Base-by-base conservation (phyloP, 1,284 basidiomycete species). In the Xerocomus amazonicus region DNA sequence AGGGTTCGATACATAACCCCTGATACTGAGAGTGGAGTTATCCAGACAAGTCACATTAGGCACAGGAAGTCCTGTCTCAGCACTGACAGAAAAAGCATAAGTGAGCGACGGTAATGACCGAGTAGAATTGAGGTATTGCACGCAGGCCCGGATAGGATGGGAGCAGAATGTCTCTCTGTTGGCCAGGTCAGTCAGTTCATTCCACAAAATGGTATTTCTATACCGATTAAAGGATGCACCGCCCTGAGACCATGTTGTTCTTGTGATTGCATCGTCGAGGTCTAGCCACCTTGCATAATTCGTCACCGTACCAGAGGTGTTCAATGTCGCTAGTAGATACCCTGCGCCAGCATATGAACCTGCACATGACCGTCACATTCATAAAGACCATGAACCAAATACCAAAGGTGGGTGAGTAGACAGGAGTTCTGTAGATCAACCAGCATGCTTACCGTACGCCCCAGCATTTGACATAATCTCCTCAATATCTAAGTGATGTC, bases 331-430 rank as follows among this genome's bases (percentile, higher is more conserved):
- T 4, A 85, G 55, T 0, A 89, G 65, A 58, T 80, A 78, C 4
- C 85, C 86, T 9, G 86, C 80, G 7, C 79, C 80, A 6, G 79
- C 73, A 57, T 84, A 88, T 3, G 86, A 87, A 23, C 86, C 85
- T 88, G 40, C 31, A 40, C 26, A 29, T 23, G 10, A 34, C 32
- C 29, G 16, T 9, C 10, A 12, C 36, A 50, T 10, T 43, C 35
- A 4, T 23, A 29, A 4, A 23, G 19, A 23, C 19, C 37, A 32
- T 17, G 32, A 45, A 51, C 2, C 32, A 40, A 36, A 45, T 36
- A 26, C 48, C 28, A 45, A 35, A 12, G n/a, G 13, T 3, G 23
- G 34, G 37, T 45, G 37, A 48, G 38, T 51, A 26, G 43, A 26
- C 7, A 44, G 16, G 12, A 1, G 14, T 36, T 38, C 27, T 48